These are phyloP conservation scores for Pseudisothecium myosuroides DNA, from an alignment of 225 moss, liverwort and hornwort species.

Conservation along the genomic window DNA sequence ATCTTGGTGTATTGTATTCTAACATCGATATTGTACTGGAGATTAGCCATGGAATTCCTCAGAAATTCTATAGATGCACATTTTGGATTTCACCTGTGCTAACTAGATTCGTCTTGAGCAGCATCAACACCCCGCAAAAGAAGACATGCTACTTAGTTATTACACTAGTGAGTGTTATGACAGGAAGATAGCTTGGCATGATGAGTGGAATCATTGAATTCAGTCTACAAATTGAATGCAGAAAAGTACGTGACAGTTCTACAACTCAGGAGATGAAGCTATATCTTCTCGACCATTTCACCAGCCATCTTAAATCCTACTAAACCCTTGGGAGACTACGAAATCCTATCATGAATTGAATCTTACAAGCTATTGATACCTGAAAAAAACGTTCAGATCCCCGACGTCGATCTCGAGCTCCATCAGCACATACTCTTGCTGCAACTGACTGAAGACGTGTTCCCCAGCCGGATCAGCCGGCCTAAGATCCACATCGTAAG, in stretches of 20 bases:
- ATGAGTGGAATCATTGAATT: neutral
- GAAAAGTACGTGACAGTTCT: neutral
- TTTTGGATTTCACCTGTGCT: neutral
- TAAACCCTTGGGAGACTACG: neutral
- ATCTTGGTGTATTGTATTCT: neutral
- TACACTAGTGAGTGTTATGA: no score
- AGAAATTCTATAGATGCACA: neutral
- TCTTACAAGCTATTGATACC: neutral
- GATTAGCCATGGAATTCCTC: neutral
- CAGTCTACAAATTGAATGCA: neutral
- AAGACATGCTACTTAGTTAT: neutral
- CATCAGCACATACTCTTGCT: neutral
- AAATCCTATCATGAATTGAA: neutral
- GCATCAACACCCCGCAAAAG: neutral
- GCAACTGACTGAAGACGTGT: neutral
- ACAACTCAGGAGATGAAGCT: neutral
- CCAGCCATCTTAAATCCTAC: neutral
- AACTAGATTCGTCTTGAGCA: neutral
- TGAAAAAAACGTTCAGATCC: neutral
- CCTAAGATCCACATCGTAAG: neutral
- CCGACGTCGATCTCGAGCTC: neutral
- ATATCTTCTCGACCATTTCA: no score
- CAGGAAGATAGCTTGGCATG: neutral
- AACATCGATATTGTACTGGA: neutral
- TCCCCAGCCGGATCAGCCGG: neutral